Base-by-base conservation (phyloP, 1,139 yeast species). In the Torulaspora globosa region DNA sequence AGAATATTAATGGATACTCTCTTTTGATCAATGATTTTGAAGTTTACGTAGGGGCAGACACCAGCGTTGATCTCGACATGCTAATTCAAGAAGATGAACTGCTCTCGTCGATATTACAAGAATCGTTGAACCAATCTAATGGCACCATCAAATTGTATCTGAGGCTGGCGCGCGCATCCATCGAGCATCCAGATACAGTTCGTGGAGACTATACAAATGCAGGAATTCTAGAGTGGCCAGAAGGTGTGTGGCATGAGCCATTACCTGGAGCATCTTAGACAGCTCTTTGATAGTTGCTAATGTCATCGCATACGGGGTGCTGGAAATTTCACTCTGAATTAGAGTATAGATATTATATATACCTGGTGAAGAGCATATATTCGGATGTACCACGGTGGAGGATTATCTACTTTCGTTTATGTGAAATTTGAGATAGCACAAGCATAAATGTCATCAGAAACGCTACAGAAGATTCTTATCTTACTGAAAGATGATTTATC, bases 21-120 rank as follows among this genome's bases (percentile, higher is more conserved):
- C 63, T 88, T 36, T 65, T 88, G 40, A 68, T 89, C 33, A 86
- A 89, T 58, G 96, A 89, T 58, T 70, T 88, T n/a, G 96, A 88
- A 62, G 69, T 80, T 32, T 84, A 75, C 58, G 76, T 82, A 3
- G 95, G 87, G 3, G 60, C 66, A 5, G 59, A 70, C n/a, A 63
- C 69, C 1, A 60, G 69, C 1, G 56, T 81, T 4, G 70, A 76
- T 53, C 53, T 82, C 28, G 69, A 63, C 9, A 53, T 60, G 3
- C 49, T 82, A 23, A 56, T 78, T n/a, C 43, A 52, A 1, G 58
- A 57, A 14, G 70, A 76, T 37, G 50, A 60, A 1, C 63, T 60
- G 12, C 62, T 72, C 15, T 52, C 58, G 0, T 43, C 56, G 6
- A 55, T 71, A 50, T 44, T 69, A 2, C 46, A 58, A 5, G 48